Percentiles rank a stretch among this genome's conserved stretches.
These are phyloP conservation scores for Barnettozyma vustinii DNA, from an alignment of 805 yeast genomes.

Conservation along the genomic window DNA sequence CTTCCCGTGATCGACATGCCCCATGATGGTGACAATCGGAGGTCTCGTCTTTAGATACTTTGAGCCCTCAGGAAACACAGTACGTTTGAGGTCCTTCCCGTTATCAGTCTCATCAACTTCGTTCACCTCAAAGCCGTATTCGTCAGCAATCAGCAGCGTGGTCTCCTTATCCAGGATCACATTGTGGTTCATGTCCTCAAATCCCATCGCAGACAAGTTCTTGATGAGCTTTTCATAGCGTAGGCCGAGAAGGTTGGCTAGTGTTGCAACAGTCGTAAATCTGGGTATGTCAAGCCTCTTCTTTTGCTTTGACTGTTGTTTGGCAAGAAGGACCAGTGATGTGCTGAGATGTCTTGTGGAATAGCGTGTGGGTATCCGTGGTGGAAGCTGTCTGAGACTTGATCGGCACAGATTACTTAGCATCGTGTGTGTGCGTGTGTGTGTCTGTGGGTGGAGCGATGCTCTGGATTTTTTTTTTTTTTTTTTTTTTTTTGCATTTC, in stretches of 20 bases:
- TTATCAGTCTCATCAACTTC: constrained; percentile 18
- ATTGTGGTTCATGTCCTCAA: constrained; percentile 60
- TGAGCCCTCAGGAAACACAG: constrained; percentile 38
- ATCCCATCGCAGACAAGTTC: constrained; percentile 65
- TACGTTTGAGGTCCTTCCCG: constrained; percentile 49
- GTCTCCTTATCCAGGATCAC: constrained; percentile 83
- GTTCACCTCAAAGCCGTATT: constrained; percentile 65
- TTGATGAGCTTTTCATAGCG: constrained; percentile 55
- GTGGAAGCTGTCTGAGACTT: background rate
- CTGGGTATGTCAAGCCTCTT: constrained; percentile 50
- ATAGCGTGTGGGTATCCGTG: background rate
- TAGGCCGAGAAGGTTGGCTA: constrained; percentile 66
- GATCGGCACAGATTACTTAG: background rate
- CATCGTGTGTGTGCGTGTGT: background rate
- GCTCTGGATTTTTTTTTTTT: background rate
- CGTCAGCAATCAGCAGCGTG: constrained; percentile 83
- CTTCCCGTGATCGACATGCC: constrained; percentile 98
- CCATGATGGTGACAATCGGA: constrained; percentile 97
- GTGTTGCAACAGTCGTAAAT: constrained; percentile 71
- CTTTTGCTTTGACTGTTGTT: constrained; percentile 4
- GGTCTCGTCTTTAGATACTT: constrained; percentile 60
- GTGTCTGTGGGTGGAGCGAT: background rate
- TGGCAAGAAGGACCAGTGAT: background rate
- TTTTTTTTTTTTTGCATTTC: background rate
- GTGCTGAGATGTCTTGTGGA: background rate